Evolutionary conservation across 345 rosid species (phyloP), one percentile per base, ranked within the genome.

Genomic region (Eucalyptus marginata): DNA sequence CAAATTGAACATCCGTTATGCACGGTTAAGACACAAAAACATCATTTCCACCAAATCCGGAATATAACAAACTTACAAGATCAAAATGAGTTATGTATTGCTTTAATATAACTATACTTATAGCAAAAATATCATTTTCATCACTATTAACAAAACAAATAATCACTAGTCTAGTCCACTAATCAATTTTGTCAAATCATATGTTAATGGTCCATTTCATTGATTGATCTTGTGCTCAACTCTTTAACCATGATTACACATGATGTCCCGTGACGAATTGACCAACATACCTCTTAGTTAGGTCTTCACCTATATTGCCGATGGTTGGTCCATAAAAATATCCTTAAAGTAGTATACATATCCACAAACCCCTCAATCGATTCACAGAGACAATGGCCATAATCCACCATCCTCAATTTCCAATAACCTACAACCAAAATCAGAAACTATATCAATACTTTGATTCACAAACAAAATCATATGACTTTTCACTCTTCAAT

Each of bases 231-330:
- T 3, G 0, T 56, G 62, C 62, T 56, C 29, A 8, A 56, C 29
- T 56, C 62, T 56, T 9, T 56, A 56, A 56, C 29, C 5, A 56
- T 56, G 62, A 56, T 56, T 27, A 4, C 62, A 22, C 27, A 24
- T 56, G 27, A 56, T 3, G 1, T 56, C 62, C 12, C 62, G 0
- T 8, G 62, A 56, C 5, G 0, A 24, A 56, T 22, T 8, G 62
- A 56, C 59, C 59, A 56, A 56, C 25, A 56, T 56, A 56, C 62
- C 62, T 10, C 27, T 56, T 56, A 24, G 27, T 12, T 22, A 56
- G 27, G 27, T 56, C 27, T 56, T 1, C 59, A 56, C 59, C 27
- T 56, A 56, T 22, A 56, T 56, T 56, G 27, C 0, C 0, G 27
- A 22, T 22, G 12, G 11, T 22, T 20, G 59, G 5, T 56, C 27